Base-by-base conservation (phyloP, 148 eudicot genomes). In the Vaccinium darrowii region DNA sequence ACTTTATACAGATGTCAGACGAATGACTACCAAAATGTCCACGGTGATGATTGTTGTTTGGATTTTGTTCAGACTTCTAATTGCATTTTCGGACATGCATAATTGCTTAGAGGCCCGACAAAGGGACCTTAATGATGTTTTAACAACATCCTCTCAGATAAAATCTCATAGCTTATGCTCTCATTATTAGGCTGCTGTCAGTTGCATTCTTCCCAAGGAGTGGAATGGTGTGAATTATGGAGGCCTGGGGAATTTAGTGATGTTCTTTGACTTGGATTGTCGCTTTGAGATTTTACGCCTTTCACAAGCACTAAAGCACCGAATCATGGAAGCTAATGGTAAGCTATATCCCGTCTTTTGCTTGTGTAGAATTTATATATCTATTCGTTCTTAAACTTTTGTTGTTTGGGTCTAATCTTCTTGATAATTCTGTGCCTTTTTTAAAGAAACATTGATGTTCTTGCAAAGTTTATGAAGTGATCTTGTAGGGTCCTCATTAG, bases 221-320 rank as follows among this genome's bases (percentile, higher is more conserved):
- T 93, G 95, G 94, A 94, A 91, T 2, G 98, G 94, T 27, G 94
- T 93, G 82, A 83, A 88, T 52, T 93, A 93, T 81, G 98, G 97
- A 74, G 99, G 99, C 30, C 87, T 89, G 84, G 98, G 90, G 88
- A 88, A 84, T 51, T 82, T 89, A 21, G 97, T 92, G 27, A 86
- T 93, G 87, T 96, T 90, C 81, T 65, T 96, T 81, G 99, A 96
- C 89, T 89, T 96, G 93, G 98, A 96, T 86, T 96, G 99, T 85
- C 98, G 99, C 65, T 92, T 94, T 63, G 99, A 96, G 84, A 83
- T 92, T 77, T 85, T 87, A 71, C 91, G 93, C n/a, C 87, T 96
- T 88, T 74, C 90, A 7, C 92, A 90, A 51, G 79, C 88, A 23
- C 87, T 96, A 23, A 90, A 86, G 87, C 85, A 87, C 79, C 90